Evolutionary conservation across 179 eudicot species (phyloP).

Genomic region (Camellia oleifera): DNA sequence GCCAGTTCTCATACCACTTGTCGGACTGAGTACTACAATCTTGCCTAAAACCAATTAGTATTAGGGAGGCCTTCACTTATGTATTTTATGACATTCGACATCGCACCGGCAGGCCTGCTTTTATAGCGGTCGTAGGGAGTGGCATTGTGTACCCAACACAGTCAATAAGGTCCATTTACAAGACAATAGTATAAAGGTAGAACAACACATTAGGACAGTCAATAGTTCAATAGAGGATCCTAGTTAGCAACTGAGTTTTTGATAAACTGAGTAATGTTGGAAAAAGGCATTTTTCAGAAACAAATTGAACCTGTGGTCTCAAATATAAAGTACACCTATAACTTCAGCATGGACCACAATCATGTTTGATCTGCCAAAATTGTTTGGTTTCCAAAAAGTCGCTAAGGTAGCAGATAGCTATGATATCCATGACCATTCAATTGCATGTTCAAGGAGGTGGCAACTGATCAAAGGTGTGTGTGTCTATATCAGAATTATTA

Average conservation of each 20-base stretch:
- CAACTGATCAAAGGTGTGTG: neutral
- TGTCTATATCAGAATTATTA: neutral
- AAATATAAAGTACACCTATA: neutral
- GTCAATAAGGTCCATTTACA: neutral
- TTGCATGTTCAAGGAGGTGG: neutral
- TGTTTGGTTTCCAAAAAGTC: neutral
- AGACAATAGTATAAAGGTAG: neutral
- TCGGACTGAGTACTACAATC: too few species aligned
- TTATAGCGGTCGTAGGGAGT: too few species aligned
- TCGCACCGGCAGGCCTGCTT: too few species aligned
- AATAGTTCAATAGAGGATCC: neutral
- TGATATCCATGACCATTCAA: neutral
- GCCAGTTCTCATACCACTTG: too few species aligned
- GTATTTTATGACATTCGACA: too few species aligned
- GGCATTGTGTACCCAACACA: too few species aligned
- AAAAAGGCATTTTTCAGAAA: neutral
- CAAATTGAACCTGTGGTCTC: neutral
- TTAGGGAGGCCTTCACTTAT: too few species aligned
- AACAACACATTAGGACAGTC: neutral
- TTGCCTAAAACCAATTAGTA: too few species aligned
- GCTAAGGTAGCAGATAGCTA: neutral
- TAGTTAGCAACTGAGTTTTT: neutral
- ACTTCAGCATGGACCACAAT: neutral
- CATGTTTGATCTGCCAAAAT: conserved; percentile 5
- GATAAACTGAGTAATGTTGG: neutral